These are phyloP conservation scores for Dinochytrium kinnereticum DNA, from an alignment of 371 early-diverging fungal species.

Conservation along the genomic window DNA sequence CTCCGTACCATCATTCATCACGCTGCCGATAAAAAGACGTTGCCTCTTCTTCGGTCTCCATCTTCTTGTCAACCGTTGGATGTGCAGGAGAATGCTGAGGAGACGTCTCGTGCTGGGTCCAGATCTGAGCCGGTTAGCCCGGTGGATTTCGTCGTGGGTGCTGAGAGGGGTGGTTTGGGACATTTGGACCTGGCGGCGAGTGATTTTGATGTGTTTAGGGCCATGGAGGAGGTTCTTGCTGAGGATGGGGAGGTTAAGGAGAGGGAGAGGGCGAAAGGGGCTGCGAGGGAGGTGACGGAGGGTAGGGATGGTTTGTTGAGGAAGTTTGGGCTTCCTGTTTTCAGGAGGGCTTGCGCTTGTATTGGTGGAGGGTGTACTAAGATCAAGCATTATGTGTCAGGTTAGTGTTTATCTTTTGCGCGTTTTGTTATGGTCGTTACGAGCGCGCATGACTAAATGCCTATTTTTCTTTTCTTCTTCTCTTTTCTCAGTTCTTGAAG, in stretches of 20 bases:
- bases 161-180: too few species aligned
- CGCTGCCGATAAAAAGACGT: conserved; percentile 28
- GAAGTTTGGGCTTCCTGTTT: conserved; percentile 18
- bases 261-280: not conserved
- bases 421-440: too few species aligned
- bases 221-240: too few species aligned
- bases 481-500: not conserved
- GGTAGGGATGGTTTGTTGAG: conserved; percentile 8
- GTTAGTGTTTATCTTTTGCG: conserved; percentile 2
- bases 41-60: not conserved
- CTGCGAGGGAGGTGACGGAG: not conserved
- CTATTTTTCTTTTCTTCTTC: not conserved
- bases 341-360: conserved; percentile 18
- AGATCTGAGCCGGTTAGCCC: too few species aligned
- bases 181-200: too few species aligned
- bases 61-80: not conserved
- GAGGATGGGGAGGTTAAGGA: not conserved
- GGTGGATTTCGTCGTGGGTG: too few species aligned
- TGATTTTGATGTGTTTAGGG: too few species aligned
- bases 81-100: too few species aligned
- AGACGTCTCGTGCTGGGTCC: too few species aligned
- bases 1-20: conserved; percentile 20
- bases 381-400: conserved; percentile 19
- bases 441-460: too few species aligned
- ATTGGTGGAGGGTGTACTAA: conserved; percentile 11